phyloP scores from a whole-genome alignment of 331 rosid genomes.

The Arachis monticola region DNA sequence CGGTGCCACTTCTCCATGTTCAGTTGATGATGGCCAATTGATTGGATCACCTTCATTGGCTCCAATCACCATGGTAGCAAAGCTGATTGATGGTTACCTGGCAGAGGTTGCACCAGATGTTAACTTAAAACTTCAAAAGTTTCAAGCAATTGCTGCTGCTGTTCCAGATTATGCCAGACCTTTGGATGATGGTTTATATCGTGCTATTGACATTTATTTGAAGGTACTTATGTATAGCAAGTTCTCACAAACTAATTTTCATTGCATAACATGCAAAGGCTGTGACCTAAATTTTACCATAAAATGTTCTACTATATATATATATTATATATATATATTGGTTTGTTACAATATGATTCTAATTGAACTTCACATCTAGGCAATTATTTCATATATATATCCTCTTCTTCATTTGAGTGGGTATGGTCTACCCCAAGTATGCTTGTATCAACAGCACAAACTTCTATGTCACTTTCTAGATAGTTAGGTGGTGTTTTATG shows the following conservation, averaged over 20 bases:
- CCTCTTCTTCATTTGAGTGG: too few species aligned
- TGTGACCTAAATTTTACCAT: constrained; percentile 5
- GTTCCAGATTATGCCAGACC: constrained; percentile 97
- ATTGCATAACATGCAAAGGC: background rate
- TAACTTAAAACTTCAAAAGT: constrained; percentile 86
- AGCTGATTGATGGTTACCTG: constrained; percentile 93
- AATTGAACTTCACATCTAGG: background rate
- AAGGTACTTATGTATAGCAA: constrained; percentile 63
- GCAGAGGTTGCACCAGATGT: constrained; percentile 99
- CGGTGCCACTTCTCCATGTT: constrained; percentile 84
- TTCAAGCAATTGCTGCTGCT: constrained; percentile 93
- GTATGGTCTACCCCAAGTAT: too few species aligned
- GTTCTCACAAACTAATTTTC: background rate
- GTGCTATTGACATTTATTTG: constrained; percentile 90
- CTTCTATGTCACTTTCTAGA: too few species aligned
- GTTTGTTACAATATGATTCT: background rate
- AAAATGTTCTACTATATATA: background rate
- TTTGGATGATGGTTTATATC: constrained; percentile 96
- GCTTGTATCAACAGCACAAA: too few species aligned
- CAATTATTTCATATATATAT: background rate
- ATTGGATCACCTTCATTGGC: constrained; percentile 95
- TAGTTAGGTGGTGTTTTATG: background rate
- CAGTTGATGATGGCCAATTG: constrained; percentile 78
- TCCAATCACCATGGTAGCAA: constrained; percentile 90
- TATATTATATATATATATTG: background rate